These are phyloP conservation scores for Agaricus blazei DNA, from an alignment of 768 basidiomycete species.

Conservation along the genomic window DNA sequence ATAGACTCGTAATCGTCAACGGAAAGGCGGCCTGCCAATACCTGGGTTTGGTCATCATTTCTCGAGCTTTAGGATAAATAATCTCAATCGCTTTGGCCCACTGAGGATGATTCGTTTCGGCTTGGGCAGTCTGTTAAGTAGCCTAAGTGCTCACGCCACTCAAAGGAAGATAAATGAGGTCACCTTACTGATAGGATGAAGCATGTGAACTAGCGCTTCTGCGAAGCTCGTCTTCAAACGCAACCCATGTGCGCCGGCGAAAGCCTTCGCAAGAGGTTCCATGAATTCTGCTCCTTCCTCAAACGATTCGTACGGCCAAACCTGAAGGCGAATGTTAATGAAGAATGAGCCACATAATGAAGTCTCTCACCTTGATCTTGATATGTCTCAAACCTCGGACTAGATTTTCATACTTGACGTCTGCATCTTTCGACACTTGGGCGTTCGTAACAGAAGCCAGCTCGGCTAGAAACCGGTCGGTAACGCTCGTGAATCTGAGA, in stretches of 20 bases:
- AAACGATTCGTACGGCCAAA: slow-evolving; percentile 91
- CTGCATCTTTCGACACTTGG: slow-evolving; percentile 74
- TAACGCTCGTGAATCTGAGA: slow-evolving; percentile 82
- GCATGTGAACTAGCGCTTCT: slow-evolving; percentile 66
- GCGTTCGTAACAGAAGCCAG: slow-evolving; percentile 69
- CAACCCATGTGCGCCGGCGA: slow-evolving; percentile 78
- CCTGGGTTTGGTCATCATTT: slow-evolving; percentile 83
- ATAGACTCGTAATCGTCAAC: slow-evolving; percentile 74
- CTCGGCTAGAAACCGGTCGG: slow-evolving; percentile 83
- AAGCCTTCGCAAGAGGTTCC: slow-evolving; percentile 77
- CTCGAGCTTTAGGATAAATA: slow-evolving; percentile 76
- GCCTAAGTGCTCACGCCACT: neutral
- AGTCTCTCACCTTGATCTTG: slow-evolving; percentile 61
- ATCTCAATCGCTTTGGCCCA: slow-evolving; percentile 91
- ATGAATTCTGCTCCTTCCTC: slow-evolving; percentile 93
- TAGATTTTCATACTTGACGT: slow-evolving; percentile 80
- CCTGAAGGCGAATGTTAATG: slow-evolving; percentile 36
- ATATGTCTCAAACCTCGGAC: slow-evolving; percentile 78
- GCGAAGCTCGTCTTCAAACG: slow-evolving; percentile 82
- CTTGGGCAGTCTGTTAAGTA: slow-evolving; percentile 72
- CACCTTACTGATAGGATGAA: slow-evolving; percentile 90
- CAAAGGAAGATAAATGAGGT: slow-evolving; percentile 2
- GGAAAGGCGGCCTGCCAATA: slow-evolving; percentile 90
- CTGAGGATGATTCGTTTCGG: slow-evolving; percentile 91
- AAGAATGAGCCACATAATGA: neutral